Base-by-base conservation (phyloP, 805 yeast genomes). In the Suhomyces sp. region DNA sequence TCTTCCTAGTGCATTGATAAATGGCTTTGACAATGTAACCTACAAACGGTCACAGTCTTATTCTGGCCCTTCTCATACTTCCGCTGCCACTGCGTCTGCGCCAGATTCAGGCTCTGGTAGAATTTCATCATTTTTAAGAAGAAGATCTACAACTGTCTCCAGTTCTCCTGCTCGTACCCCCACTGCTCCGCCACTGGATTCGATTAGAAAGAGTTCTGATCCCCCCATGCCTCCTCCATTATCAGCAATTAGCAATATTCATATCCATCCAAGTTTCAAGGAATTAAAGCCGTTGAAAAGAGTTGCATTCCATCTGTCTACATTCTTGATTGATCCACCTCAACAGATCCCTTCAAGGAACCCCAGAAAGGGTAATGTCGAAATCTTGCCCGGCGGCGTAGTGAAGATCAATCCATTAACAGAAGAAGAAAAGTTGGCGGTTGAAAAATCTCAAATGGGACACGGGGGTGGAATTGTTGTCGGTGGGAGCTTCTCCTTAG, bases 301-400 rank as follows among this genome's bases (percentile, higher is more conserved):
- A 26, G 73, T 68, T 8, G 70, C 70, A 3, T 68, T 68, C 36
- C 72, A 67, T 42, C 56, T 65, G 22, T 56, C 60, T 25, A 66
- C 72, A 1, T 68, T 68, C 36, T 51, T 64, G 25, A 65, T 68
- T 13, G 72, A 68, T 36, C 97, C 97, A 2, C 95, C 96, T 1
- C 97, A 90, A 53, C 96, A 88, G 54, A 84, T 90, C 42, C 97
- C 97, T 2, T 83, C 95, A 2, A 66, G 95, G 51, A 74, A 72
- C 40, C 96, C 97, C 5, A 70, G 81, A 45, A 72, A 74, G 47
- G 96, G 97, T 6, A 83, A 87, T 51, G 88, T 68, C 38, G 74
- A 78, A 46, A 65, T 79, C 1, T 50, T 71, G 33, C 60, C 72
- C n/a, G 71, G 69, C 47, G 86, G 85, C 0, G 58, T 68, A 0